Conservation (phyloP, 805 yeast genomes). For the Ogataea corticis region DNA sequence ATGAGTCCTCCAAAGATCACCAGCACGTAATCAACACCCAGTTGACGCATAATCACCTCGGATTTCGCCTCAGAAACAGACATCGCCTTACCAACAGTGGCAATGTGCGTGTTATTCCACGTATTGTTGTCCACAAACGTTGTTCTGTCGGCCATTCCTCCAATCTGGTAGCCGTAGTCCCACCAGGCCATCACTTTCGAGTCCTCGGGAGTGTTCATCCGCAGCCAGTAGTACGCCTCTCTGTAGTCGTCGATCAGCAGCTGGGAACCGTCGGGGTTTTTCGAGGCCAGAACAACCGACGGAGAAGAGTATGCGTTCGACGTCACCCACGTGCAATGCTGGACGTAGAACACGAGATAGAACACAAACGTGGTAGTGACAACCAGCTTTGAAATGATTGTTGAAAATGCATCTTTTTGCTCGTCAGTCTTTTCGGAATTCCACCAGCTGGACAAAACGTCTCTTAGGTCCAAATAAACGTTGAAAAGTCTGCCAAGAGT, state of each 20-base stretch:
- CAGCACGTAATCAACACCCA: conserved; percentile 93
- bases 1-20: conserved; percentile 92
- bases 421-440: conserved; percentile 8
- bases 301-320: conserved; percentile 96
- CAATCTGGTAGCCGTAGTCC: conserved; percentile 99
- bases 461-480: conserved; percentile 66
- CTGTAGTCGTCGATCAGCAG: conserved; percentile 92
- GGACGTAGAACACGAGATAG: conserved; percentile 78
- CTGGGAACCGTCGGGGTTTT: conserved; percentile 80
- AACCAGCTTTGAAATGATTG: conserved; percentile 53
- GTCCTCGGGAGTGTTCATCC: conserved; percentile 97
- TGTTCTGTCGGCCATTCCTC: conserved; percentile 99
- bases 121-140: conserved; percentile 98
- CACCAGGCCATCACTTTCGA: conserved; percentile 98
- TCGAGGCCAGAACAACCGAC: conserved; percentile 89
- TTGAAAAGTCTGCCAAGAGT: conserved; percentile 85
- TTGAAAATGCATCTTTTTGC: conserved; percentile 25
- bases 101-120: conserved; percentile 99
- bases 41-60: conserved; percentile 82
- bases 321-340: conserved; percentile 97
- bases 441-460: conserved; percentile 17
- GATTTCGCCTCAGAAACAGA: conserved; percentile 84
- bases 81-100: conserved; percentile 99
- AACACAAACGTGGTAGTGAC: conserved; percentile 69
- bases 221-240: conserved; percentile 98